A percentile compares a stretch with the other conserved stretches of the same genome.
These are phyloP conservation scores for Uronychia setigera DNA, from an alignment of 73 alveolate genomes.

Conservation along the genomic window DNA sequence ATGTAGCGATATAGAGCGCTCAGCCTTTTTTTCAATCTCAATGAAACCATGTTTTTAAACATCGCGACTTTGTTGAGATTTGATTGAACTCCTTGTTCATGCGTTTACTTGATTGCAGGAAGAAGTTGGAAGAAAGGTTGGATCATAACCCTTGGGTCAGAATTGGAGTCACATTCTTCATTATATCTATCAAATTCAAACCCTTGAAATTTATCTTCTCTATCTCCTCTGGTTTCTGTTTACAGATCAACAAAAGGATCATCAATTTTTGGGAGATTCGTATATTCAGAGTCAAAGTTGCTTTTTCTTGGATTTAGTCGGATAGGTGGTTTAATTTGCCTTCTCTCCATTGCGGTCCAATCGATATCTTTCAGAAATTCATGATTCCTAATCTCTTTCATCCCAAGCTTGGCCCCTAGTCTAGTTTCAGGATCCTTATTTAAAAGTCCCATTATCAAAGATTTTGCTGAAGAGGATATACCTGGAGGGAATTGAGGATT, in stretches of 20 bases:
- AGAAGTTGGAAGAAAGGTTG: too few relatives aligned
- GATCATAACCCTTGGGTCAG: too few relatives aligned
- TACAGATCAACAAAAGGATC: too few relatives aligned
- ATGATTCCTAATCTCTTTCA: conserved; percentile 32
- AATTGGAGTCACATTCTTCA: too few relatives aligned
- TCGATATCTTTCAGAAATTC: conserved; percentile 16
- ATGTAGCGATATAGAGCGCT: not conserved
- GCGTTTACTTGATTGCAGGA: too few relatives aligned
- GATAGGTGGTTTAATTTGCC: conserved; percentile 63
- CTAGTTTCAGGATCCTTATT: conserved; percentile 79
- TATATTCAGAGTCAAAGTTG: conserved; percentile 48
- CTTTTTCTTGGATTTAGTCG: conserved; percentile 23
- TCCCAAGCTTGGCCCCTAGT: conserved; percentile 52
- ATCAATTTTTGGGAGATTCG: conserved; percentile 15
- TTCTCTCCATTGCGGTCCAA: conserved; percentile 43
- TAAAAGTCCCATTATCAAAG: conserved; percentile 58
- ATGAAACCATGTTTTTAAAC: not conserved
- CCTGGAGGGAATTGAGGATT: conserved; percentile 33
- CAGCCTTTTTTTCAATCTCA: not conserved
- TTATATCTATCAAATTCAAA: too few relatives aligned
- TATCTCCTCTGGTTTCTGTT: too few relatives aligned
- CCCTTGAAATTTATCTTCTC: too few relatives aligned
- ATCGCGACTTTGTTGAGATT: not conserved
- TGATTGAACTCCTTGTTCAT: too few relatives aligned
- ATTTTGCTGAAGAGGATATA: conserved; percentile 32